These are phyloP conservation scores for Spinacia oleracea DNA, from an alignment of 179 eudicot species.

Conservation along the genomic window DNA sequence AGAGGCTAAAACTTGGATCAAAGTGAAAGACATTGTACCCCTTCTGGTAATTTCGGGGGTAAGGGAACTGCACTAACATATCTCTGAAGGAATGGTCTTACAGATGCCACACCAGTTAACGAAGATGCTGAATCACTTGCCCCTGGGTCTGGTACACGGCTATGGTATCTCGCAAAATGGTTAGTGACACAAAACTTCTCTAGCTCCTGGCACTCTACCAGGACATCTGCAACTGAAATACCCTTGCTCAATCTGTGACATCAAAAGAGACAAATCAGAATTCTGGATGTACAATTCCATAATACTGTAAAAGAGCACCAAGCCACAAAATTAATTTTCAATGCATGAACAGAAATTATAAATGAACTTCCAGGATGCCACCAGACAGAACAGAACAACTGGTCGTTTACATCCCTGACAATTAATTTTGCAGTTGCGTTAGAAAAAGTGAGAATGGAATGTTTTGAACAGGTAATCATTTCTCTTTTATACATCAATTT, in stretches of 20 bases:
- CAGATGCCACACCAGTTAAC: slow-evolving; percentile 30
- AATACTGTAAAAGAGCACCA: not conserved
- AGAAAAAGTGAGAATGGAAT: not conserved
- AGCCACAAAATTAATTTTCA: not conserved
- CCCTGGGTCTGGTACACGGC: slow-evolving; percentile 49
- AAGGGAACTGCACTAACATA: slow-evolving; percentile 59
- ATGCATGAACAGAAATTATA: not conserved
- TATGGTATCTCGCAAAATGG: slow-evolving; percentile 70
- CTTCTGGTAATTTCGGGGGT: slow-evolving; percentile 60
- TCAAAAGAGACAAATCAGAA: not conserved
- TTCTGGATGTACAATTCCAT: not conserved
- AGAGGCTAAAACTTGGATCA: slow-evolving; percentile 20
- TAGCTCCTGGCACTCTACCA: slow-evolving; percentile 66
- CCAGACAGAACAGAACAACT: not conserved
- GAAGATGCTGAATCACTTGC: slow-evolving; percentile 41
- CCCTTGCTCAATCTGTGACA: slow-evolving; percentile 62
- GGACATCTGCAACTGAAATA: slow-evolving; percentile 55
- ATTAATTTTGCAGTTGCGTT: not conserved
- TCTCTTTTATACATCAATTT: not conserved
- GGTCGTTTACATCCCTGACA: not conserved
- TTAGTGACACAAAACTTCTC: slow-evolving; percentile 64
- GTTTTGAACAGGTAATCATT: not conserved
- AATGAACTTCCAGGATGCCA: not conserved
- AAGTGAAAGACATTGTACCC: slow-evolving; percentile 68
- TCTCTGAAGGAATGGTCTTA: slow-evolving; percentile 54